A percentile compares a stretch with the other conserved stretches of the same genome.
phyloP scores from a whole-genome alignment of 495 filamentous ascomycete genomes.

The Annulohypoxylon nitens region DNA sequence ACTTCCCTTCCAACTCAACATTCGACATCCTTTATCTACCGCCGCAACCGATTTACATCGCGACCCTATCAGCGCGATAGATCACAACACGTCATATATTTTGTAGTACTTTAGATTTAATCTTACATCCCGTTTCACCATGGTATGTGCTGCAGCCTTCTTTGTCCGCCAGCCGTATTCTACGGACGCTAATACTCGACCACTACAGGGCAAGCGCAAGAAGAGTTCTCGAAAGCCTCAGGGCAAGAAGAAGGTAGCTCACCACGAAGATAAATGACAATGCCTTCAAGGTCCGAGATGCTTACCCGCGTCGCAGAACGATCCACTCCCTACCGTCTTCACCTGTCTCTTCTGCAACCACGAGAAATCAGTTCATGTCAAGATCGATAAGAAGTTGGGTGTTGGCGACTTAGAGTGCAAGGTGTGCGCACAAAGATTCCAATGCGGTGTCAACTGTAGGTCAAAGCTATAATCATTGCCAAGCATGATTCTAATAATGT shows the following conservation, averaged over 20 bases:
- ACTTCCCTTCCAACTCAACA: background rate
- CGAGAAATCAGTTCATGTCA: conserved; percentile 88
- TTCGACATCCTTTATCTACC: background rate
- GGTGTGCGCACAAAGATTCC: conserved; percentile 91
- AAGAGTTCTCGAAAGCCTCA: conserved; percentile 88
- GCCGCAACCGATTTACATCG: background rate
- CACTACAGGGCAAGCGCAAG: conserved; percentile 88
- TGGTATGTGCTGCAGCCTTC: background rate
- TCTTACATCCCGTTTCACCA: background rate
- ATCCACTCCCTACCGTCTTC: conserved; percentile 88
- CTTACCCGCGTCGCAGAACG: conserved; percentile 68
- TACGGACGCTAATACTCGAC: conserved; percentile 11
- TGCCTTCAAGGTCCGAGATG: background rate
- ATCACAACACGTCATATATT: background rate
- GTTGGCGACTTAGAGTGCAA: conserved; percentile 89
- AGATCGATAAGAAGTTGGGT: conserved; percentile 90
- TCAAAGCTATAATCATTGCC: conserved; percentile 3
- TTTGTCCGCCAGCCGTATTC: background rate
- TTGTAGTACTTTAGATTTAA: background rate
- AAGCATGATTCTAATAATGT: conserved; percentile 10
- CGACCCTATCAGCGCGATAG: background rate
- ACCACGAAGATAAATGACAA: background rate
- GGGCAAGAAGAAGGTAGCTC: conserved; percentile 81
- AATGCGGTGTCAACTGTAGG: conserved; percentile 92
- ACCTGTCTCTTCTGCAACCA: conserved; percentile 99